phyloP scores from a whole-genome alignment of 768 basidiomycete species.

The Leccinum uliginosum region DNA sequence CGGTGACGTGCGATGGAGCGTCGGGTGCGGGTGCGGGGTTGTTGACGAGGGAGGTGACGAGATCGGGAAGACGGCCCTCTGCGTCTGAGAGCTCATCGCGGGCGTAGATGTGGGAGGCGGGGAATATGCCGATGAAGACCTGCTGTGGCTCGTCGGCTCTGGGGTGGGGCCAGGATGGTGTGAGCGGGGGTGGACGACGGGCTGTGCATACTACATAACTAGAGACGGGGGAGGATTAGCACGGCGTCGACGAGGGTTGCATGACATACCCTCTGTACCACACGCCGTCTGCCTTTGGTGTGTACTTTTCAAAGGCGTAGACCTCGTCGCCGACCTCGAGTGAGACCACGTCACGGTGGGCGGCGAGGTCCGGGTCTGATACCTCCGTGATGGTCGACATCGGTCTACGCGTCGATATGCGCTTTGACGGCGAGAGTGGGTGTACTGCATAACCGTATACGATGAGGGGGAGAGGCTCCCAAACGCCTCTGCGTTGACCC shows the following conservation, averaged over 20 bases:
- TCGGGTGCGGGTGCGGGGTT: constrained; percentile 30
- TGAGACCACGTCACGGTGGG: constrained; percentile 72
- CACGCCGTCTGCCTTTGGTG: constrained; percentile 65
- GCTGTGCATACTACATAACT: constrained; percentile 88
- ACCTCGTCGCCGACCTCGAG: constrained; percentile 96
- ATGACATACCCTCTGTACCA: constrained; percentile 92
- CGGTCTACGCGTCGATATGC: constrained; percentile 43
- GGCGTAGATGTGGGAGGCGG: constrained; percentile 81
- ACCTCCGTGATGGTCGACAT: constrained; percentile 42
- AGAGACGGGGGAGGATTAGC: neutral
- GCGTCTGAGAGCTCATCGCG: constrained; percentile 87
- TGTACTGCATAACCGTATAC: constrained; percentile 92
- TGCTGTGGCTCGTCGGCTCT: constrained; percentile 77
- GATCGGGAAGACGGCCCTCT: constrained; percentile 76
- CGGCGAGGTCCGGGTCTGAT: constrained; percentile 56
- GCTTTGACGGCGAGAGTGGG: constrained; percentile 70
- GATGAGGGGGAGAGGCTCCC: constrained; percentile 67
- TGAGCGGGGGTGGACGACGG: constrained; percentile 60
- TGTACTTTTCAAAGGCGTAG: constrained; percentile 94
- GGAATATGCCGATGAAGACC: constrained; percentile 93
- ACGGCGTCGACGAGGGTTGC: neutral
- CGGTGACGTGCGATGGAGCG: constrained; percentile 39
- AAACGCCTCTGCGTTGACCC: constrained; percentile 40
- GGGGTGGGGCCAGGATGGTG: constrained; percentile 56
- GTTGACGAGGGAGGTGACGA: constrained; percentile 53